Percentiles rank a stretch among this genome's conserved stretches.
Evolutionary conservation across 106 monocot species (phyloP).

Genomic region (Allium sativum): DNA sequence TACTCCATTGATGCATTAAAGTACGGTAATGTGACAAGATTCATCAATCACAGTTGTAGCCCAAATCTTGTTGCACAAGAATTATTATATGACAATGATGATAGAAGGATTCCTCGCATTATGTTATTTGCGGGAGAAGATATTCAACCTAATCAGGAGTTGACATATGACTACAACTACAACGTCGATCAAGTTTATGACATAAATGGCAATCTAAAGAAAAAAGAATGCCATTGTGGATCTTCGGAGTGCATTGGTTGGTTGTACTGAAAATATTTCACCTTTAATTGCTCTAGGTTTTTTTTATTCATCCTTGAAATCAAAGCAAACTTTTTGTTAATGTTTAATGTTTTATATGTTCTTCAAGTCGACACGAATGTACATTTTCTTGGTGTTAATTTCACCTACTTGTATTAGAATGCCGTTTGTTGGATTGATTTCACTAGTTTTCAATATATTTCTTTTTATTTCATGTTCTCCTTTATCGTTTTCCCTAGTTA

Average conservation of each 20-base stretch:
- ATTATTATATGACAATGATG: slow-evolving; percentile 57
- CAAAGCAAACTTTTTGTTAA: too few species aligned
- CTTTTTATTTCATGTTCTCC: too few species aligned
- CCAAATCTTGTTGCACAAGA: slow-evolving; percentile 80
- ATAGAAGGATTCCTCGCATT: slow-evolving; percentile 57
- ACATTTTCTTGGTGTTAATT: too few species aligned
- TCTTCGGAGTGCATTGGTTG: slow-evolving; percentile 53
- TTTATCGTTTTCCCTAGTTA: too few species aligned
- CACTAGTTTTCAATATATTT: too few species aligned
- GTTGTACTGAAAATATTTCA: slow-evolving; percentile 67
- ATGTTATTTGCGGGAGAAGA: slow-evolving; percentile 61
- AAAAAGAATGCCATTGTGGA: slow-evolving; percentile 35
- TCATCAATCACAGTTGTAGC: slow-evolving; percentile 58
- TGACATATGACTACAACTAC: slow-evolving; percentile 78
- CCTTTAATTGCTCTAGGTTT: too few species aligned
- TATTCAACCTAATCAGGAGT: slow-evolving; percentile 24
- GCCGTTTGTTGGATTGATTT: too few species aligned
- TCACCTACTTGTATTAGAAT: too few species aligned
- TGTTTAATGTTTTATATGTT: too few species aligned
- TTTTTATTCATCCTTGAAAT: too few species aligned
- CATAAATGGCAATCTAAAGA: slow-evolving; percentile 60
- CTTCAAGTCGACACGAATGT: too few species aligned
- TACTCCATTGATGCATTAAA: slow-evolving; percentile 49
- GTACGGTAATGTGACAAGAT: slow-evolving; percentile 50
- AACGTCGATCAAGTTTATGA: slow-evolving; percentile 46